Percentiles rank a stretch among this genome's conserved stretches.
These are phyloP conservation scores for Juglanconis sp. DNA, from an alignment of 2,329 filamentous ascomycete species.

Conservation along the genomic window DNA sequence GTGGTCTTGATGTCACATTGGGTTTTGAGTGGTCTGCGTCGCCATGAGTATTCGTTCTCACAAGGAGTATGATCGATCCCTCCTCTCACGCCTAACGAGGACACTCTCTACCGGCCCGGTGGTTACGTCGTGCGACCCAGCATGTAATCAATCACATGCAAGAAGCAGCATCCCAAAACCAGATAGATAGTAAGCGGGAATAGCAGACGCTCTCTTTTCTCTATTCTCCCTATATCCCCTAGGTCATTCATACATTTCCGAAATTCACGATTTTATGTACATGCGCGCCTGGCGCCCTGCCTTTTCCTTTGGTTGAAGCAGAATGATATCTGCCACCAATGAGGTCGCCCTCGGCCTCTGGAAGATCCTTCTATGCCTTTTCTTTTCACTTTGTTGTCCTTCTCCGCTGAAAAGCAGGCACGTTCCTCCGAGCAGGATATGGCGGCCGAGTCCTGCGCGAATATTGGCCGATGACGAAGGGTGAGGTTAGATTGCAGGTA, in stretches of 20 bases:
- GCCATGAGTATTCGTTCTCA: too few species aligned
- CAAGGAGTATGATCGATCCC: too few species aligned
- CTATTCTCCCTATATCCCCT: not conserved
- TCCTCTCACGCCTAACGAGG: too few species aligned
- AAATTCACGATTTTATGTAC: constrained; percentile 4
- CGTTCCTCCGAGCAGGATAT: not conserved
- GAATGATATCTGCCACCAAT: not conserved
- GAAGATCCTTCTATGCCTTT: not conserved
- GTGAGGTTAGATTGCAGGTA: not conserved
- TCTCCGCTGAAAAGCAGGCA: not conserved
- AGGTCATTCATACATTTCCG: not conserved
- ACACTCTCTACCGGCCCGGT: too few species aligned
- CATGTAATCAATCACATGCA: not conserved
- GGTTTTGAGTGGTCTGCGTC: too few species aligned
- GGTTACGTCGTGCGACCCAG: too few species aligned
- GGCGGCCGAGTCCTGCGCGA: not conserved
- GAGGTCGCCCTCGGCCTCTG: not conserved
- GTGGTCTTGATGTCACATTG: too few species aligned
- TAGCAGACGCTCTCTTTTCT: constrained; percentile 1
- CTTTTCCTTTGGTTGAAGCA: not conserved
- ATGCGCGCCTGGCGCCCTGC: not conserved
- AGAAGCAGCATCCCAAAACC: not conserved
- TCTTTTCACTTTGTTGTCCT: not conserved
- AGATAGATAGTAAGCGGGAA: not conserved
- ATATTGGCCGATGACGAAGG: not conserved